A percentile compares a stretch with the other conserved stretches of the same genome.
phyloP scores from a whole-genome alignment of 352 stramenopile genomes.

The Blastocystis sp. region DNA sequence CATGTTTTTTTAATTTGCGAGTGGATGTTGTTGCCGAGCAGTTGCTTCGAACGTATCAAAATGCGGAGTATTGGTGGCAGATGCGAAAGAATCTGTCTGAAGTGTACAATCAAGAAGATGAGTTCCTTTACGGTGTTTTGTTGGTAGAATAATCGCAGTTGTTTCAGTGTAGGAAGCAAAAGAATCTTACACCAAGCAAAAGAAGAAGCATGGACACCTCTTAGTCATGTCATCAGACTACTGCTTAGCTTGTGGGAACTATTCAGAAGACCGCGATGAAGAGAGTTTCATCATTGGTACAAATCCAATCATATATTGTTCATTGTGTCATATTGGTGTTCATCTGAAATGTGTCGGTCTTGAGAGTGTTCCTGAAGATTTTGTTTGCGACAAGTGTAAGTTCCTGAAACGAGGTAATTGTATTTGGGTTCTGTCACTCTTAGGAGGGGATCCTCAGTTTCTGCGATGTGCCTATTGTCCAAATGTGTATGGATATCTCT shows the following conservation, averaged over 20 bases:
- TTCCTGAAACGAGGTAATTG: background rate
- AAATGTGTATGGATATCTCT: slow-evolving; percentile 30
- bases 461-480: slow-evolving; percentile 30
- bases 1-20: too few relatives aligned
- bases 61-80: background rate
- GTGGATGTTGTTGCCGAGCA: background rate
- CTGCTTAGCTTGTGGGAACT: slow-evolving; percentile 45
- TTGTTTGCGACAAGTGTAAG: slow-evolving; percentile 42
- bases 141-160: background rate
- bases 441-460: slow-evolving; percentile 3
- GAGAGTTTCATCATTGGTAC: slow-evolving; percentile 47
- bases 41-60: background rate
- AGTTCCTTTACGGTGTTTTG: background rate
- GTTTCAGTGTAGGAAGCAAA: background rate
- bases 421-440: background rate
- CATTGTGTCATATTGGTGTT: slow-evolving; percentile 11
- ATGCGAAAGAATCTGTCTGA: background rate
- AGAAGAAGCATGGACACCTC: background rate
- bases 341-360: slow-evolving; percentile 53
- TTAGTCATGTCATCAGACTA: background rate
- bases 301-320: slow-evolving; percentile 57
- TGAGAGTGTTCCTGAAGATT: background rate
- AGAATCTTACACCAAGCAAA: background rate
- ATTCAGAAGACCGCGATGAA: slow-evolving; percentile 49
- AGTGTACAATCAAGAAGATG: background rate